These are phyloP conservation scores for Boechera retrofracta DNA, from an alignment of 345 rosid genomes.

Conservation along the genomic window DNA sequence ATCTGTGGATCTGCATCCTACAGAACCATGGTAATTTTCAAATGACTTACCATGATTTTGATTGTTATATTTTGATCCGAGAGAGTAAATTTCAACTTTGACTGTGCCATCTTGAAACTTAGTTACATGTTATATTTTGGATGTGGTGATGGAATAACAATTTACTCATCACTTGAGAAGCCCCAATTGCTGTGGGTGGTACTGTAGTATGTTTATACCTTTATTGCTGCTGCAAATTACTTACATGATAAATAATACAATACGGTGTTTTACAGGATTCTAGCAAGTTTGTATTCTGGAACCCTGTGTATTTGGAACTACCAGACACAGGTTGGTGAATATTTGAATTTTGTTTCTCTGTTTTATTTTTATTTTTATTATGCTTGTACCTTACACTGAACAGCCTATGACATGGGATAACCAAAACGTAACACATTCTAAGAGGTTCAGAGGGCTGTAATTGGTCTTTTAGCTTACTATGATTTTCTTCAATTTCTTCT, in stretches of 20 bases:
- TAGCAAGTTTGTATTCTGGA: slow-evolving; percentile 71
- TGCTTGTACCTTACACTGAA: background rate
- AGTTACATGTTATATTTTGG: background rate
- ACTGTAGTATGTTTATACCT: background rate
- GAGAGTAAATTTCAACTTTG: background rate
- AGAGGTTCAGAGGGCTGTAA: background rate
- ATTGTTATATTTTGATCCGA: too few relatives aligned
- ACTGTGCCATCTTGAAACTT: background rate
- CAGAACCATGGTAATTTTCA: slow-evolving; percentile 67
- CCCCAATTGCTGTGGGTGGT: background rate
- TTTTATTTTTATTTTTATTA: background rate
- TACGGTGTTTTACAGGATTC: slow-evolving; percentile 49
- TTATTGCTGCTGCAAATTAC: slow-evolving; percentile 3
- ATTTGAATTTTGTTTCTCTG: background rate
- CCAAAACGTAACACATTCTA: background rate
- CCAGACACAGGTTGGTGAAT: slow-evolving; percentile 77
- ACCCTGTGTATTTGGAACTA: slow-evolving; percentile 74
- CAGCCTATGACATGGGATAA: background rate
- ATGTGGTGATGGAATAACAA: slow-evolving; percentile 8
- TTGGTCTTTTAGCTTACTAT: slow-evolving; percentile 1
- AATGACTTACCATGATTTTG: too few relatives aligned
- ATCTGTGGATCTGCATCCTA: slow-evolving; percentile 73
- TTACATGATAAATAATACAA: slow-evolving; percentile 1
- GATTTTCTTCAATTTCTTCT: slow-evolving; percentile 12
- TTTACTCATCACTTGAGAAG: background rate